phyloP scores from a whole-genome alignment of 2,329 filamentous ascomycete genomes.

The Alternaria sp. region DNA sequence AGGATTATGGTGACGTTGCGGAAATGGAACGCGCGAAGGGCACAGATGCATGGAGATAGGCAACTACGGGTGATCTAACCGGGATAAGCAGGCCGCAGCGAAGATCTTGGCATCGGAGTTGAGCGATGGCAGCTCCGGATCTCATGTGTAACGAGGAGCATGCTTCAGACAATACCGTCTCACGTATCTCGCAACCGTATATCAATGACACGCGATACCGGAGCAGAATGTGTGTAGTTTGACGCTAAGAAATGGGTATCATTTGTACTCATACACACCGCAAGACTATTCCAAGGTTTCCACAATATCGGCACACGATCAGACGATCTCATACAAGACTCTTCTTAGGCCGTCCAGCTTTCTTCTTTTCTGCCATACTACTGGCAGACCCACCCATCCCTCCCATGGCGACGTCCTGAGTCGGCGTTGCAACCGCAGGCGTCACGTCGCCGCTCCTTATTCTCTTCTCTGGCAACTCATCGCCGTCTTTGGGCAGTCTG shows the following conservation, averaged over 20 bases:
- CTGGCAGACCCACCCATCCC: slow-evolving; percentile 6
- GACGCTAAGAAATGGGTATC: slow-evolving; percentile 18
- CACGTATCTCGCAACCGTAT: not conserved
- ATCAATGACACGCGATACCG: not conserved
- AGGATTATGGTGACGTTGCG: not conserved
- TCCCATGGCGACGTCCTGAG: slow-evolving; percentile 23
- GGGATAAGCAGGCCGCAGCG: slow-evolving; percentile 7
- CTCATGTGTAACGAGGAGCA: not conserved
- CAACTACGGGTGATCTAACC: slow-evolving; percentile 1
- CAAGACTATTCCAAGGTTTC: not conserved
- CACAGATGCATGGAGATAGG: slow-evolving; percentile 3
- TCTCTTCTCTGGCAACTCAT: slow-evolving; percentile 30
- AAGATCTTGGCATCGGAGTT: slow-evolving; percentile 11
- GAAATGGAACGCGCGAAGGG: not conserved
- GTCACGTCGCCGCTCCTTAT: slow-evolving; percentile 29
- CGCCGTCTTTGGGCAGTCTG: slow-evolving; percentile 56
- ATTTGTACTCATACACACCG: slow-evolving; percentile 11
- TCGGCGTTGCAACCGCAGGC: slow-evolving; percentile 25
- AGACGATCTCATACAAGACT: slow-evolving; percentile 20
- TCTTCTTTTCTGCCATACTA: slow-evolving; percentile 28
- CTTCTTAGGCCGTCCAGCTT: slow-evolving; percentile 33
- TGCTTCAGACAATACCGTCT: not conserved
- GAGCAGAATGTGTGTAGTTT: not conserved
- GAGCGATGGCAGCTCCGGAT: slow-evolving; percentile 1
- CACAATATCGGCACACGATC: not conserved